Evolutionary conservation across 2,329 filamentous ascomycete genomes (phyloP).

Genomic region (Talaromyces sp.): DNA sequence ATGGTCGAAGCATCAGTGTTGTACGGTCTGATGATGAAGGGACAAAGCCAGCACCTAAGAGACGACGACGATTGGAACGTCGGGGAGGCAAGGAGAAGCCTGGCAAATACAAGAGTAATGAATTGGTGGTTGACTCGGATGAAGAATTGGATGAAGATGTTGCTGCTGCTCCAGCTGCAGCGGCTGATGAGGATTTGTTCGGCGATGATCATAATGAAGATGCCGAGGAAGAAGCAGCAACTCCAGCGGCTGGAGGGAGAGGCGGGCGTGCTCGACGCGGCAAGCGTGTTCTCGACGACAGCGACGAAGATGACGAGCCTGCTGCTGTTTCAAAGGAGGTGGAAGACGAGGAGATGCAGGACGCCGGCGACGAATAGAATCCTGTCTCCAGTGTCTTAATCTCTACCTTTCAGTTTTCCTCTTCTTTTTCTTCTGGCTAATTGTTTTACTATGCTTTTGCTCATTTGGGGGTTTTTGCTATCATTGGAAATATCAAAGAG

Average conservation of each 20-base stretch:
- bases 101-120: constrained; percentile 79
- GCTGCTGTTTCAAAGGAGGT: constrained; percentile 29
- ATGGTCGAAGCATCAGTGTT: constrained; percentile 30
- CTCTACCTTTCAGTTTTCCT: constrained; percentile 11
- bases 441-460: constrained; percentile 12
- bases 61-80: constrained; percentile 60
- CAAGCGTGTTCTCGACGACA: constrained; percentile 23
- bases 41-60: constrained; percentile 49
- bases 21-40: constrained; percentile 37
- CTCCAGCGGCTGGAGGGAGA: constrained; percentile 1
- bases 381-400: neutral
- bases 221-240: constrained; percentile 15
- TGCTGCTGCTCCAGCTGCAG: constrained; percentile 37
- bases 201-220: constrained; percentile 34
- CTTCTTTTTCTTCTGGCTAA: constrained; percentile 5
- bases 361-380: constrained; percentile 19
- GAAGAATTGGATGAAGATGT: constrained; percentile 48
- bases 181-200: constrained; percentile 40
- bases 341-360: constrained; percentile 26
- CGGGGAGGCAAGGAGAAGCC: constrained; percentile 43
- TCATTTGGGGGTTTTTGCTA: neutral
- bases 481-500: constrained; percentile 7
- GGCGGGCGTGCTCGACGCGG: constrained; percentile 16
- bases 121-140: constrained; percentile 75
- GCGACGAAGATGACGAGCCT: constrained; percentile 26